Evolutionary conservation across 2,329 filamentous ascomycete genomes (phyloP).

Genomic region (Colletotrichum lini): DNA sequence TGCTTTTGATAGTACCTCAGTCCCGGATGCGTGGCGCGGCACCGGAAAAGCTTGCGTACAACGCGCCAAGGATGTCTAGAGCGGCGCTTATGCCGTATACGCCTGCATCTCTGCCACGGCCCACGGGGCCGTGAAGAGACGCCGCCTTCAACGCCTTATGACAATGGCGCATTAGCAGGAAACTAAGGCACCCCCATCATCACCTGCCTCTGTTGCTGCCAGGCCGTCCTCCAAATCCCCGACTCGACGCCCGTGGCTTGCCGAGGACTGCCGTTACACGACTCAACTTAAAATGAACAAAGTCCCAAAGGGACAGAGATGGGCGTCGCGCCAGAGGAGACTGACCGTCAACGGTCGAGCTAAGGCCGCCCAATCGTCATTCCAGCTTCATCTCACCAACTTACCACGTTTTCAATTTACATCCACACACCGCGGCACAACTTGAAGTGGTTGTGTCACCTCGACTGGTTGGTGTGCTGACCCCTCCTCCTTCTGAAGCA

Average conservation of each 20-base stretch:
- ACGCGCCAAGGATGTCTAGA: constrained; percentile 24
- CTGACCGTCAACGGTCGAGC: constrained; percentile 23
- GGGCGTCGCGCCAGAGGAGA: background rate
- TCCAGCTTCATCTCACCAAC: background rate
- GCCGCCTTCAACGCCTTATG: constrained; percentile 12
- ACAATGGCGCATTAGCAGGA: constrained; percentile 19
- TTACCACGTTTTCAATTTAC: constrained; percentile 3
- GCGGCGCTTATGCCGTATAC: constrained; percentile 21
- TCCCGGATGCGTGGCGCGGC: constrained; percentile 20
- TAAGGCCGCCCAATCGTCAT: background rate
- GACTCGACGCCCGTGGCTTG: constrained; percentile 19
- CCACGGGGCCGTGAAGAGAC: constrained; percentile 7
- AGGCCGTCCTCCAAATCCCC: constrained; percentile 16
- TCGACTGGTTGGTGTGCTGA: constrained; percentile 17
- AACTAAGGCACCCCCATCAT: background rate
- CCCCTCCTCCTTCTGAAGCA: constrained; percentile 8
- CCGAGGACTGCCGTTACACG: constrained; percentile 15
- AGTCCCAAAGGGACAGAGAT: constrained; percentile 11
- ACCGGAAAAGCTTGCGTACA: constrained; percentile 21
- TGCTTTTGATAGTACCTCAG: constrained; percentile 13
- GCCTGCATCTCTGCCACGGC: background rate
- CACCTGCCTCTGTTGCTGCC: background rate
- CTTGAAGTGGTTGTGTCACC: constrained; percentile 15
- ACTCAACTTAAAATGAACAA: background rate
- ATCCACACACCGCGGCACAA: constrained; percentile 23